Base-by-base conservation (phyloP, 2,329 filamentous ascomycete genomes). In the Xylaria sp. region DNA sequence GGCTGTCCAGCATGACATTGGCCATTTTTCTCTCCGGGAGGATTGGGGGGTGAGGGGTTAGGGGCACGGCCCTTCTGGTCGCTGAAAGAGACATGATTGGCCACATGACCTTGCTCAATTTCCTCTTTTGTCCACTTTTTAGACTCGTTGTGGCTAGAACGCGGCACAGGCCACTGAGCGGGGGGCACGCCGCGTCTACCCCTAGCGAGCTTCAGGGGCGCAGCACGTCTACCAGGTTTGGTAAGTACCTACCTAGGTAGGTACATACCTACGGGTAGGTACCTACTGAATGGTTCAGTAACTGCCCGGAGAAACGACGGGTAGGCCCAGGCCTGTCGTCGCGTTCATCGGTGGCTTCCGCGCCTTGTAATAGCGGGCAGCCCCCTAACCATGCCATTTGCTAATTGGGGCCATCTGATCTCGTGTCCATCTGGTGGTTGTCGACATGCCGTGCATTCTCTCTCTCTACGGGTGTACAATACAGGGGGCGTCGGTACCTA, bases 21-120 rank as follows among this genome's bases (percentile, higher is more conserved):
- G 62, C 28, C n/a, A n/a, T 28, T 31, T 37, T 56, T 23, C 46
- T 23, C n/a, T n/a, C n/a, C n/a, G n/a, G n/a, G n/a, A n/a, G n/a
- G n/a, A n/a, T n/a, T n/a, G n/a, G n/a, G n/a, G n/a, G n/a, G n/a
- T 49, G 35, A 43, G 38, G 17, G n/a, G 38, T 37, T 51, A 33
- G 40, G 54, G 45, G 47, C 33, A 28, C 38, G 42, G 45, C 42
- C 49, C 46, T 46, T 59, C 49, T 53, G 28, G 35, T 19, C 23
- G 21, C 37, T 19, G 3, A 40, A 42, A 31, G 35, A 21, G 15
- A 9, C 15, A 15, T 64, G 57, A 62, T 66, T 66, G 64, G 64
- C 25, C 23, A n/a, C n/a, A 59, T 21, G 40, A 11, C 64, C 64
- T 38, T 62, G 64, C 47, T 60, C 58, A 45, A 61, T 64, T 64